Base-by-base conservation (phyloP, 1,284 basidiomycete species). In the Peniophora sp. region DNA sequence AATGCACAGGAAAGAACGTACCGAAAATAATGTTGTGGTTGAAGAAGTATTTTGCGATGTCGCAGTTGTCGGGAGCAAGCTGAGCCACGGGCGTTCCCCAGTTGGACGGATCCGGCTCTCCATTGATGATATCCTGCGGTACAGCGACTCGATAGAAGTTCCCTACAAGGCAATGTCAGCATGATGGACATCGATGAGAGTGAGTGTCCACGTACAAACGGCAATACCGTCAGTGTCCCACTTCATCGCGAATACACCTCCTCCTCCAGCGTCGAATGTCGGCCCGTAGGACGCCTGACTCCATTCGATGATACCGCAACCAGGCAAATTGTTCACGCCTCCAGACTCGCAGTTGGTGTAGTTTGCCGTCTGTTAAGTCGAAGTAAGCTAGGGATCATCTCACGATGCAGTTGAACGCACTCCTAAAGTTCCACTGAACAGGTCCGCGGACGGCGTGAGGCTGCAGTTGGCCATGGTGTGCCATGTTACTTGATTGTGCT, bases 191-290 rank as follows among this genome's bases (percentile, higher is more conserved):
- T 46, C 45, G 43, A 12, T 10, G 12, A 43, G 32, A 11, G n/a
- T 35, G 27, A n/a, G 14, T n/a, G 8, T 16, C 32, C 6, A 72
- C 81, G 62, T 52, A 87, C 85, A 89, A 50, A 89, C 72, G 19
- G 79, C 76, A 52, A 89, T 86, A 0, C 82, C 82, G 46, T 75
- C 75, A 53, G 83, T 75, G 57, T 87, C 84, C 85, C 85, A 90
- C 55, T 83, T 82, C 81, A 88, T 88, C 0, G 81, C 86, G 57
- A 83, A 85, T 1, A 87, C 78, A 16, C 87, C 88, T n/a, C 88
- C 87, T 9, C 83, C 84, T 58, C 75, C 76, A 1, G 72, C 70
- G 58, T 89, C 84, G 61, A 89, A 88, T 25, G 74, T 75, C 14
- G 79, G 77, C 0, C 87, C 87, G 61, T 86, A 90, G 0, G 85